These are phyloP conservation scores for Nothophoma quercina DNA, from an alignment of 2,329 filamentous ascomycete genomes.

Conservation along the genomic window DNA sequence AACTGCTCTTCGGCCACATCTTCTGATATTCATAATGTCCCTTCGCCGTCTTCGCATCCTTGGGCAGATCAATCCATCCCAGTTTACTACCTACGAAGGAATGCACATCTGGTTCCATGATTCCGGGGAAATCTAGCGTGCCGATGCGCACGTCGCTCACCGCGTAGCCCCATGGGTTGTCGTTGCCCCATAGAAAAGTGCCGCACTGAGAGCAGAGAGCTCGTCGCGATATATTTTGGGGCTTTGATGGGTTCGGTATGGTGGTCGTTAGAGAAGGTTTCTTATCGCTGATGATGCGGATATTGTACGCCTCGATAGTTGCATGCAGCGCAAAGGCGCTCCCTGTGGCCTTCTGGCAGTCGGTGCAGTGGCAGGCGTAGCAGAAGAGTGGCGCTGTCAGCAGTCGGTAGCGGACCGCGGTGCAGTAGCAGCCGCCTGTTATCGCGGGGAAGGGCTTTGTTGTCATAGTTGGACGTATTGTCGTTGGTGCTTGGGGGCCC, in stretches of 20 bases:
- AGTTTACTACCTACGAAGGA: constrained; percentile 39
- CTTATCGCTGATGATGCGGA: constrained; percentile 25
- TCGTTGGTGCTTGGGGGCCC: not conserved
- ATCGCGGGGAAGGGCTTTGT: constrained; percentile 37
- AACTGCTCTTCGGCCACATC: constrained; percentile 40
- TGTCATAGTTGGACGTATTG: constrained; percentile 14
- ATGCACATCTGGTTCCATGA: constrained; percentile 45
- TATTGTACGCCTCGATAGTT: constrained; percentile 34
- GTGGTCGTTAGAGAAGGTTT: constrained; percentile 18
- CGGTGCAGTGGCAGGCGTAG: constrained; percentile 42
- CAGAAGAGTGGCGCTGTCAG: constrained; percentile 39
- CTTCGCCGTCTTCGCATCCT: constrained; percentile 26
- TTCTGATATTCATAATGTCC: constrained; percentile 19
- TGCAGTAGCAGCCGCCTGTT: constrained; percentile 39
- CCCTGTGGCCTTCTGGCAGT: constrained; percentile 38
- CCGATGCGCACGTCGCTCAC: constrained; percentile 32
- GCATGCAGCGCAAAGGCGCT: constrained; percentile 33
- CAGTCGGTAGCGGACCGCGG: constrained; percentile 34
- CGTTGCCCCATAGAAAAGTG: constrained; percentile 31
- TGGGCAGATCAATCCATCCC: constrained; percentile 37
- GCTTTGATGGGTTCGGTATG: not conserved
- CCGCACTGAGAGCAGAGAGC: constrained; percentile 34
- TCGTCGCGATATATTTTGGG: not conserved
- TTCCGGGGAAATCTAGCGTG: constrained; percentile 35
- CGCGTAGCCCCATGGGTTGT: constrained; percentile 7